These are phyloP conservation scores for Rhodotorula diobovata DNA, from an alignment of 768 basidiomycete species.

Conservation along the genomic window DNA sequence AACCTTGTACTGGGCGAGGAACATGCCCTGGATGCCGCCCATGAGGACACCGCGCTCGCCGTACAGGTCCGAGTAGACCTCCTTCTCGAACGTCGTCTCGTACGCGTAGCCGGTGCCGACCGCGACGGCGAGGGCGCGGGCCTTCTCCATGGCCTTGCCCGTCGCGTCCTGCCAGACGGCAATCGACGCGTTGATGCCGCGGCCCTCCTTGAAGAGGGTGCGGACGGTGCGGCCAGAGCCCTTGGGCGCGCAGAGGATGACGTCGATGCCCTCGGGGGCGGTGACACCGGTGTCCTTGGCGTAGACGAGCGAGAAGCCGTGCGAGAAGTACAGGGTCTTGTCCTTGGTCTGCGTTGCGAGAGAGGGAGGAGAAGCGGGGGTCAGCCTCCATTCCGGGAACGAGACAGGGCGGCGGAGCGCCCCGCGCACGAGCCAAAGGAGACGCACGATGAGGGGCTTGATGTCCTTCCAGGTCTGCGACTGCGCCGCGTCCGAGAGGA, in stretches of 20 bases:
- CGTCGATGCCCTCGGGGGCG: constrained; percentile 88
- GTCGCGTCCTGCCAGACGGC: constrained; percentile 97
- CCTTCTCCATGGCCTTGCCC: constrained; percentile 96
- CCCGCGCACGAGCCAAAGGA: too few relatives aligned
- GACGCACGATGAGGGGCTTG: constrained; percentile 70
- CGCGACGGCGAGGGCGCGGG: constrained; percentile 85
- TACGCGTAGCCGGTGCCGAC: constrained; percentile 97
- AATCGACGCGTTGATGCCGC: constrained; percentile 91
- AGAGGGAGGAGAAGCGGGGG: too few relatives aligned
- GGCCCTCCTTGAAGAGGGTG: constrained; percentile 99
- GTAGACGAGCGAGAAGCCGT: constrained; percentile 98
- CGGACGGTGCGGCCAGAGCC: constrained; percentile 98
- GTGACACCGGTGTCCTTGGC: constrained; percentile 93
- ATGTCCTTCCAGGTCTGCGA: constrained; percentile 86
- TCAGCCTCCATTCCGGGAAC: too few relatives aligned
- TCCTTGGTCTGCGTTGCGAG: constrained; percentile 65
- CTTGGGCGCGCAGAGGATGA: constrained; percentile 98
- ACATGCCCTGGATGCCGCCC: constrained; percentile 69
- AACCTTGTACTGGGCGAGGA: constrained; percentile 97
- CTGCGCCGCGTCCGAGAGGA: constrained; percentile 98
- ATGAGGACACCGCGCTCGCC: constrained; percentile 90
- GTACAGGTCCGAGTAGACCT: constrained; percentile 98
- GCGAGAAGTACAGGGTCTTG: constrained; percentile 99
- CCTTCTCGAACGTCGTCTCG: constrained; percentile 99
- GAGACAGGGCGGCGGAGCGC: too few relatives aligned